These are phyloP conservation scores for Paracorniculantispora psalliotae DNA, from an alignment of 2,329 filamentous ascomycete genomes.

Conservation along the genomic window DNA sequence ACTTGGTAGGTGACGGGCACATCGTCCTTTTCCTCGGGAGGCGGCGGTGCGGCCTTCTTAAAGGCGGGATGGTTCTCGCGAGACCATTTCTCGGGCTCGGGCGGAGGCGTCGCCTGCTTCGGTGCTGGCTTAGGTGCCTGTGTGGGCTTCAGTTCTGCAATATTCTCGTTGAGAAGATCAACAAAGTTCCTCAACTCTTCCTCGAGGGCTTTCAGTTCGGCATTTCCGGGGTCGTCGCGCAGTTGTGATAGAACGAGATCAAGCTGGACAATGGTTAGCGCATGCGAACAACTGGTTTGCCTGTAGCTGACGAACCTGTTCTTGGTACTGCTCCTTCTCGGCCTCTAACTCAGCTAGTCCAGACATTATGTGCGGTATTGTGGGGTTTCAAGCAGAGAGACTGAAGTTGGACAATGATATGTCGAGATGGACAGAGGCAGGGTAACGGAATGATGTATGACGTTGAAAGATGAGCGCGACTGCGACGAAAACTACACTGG, in stretches of 20 bases:
- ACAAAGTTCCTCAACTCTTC: slow-evolving; percentile 80
- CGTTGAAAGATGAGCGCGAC: background rate
- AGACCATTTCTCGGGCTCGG: slow-evolving; percentile 69
- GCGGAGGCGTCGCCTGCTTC: slow-evolving; percentile 43
- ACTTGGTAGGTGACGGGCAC: slow-evolving; percentile 64
- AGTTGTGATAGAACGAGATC: slow-evolving; percentile 72
- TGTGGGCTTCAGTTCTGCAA: slow-evolving; percentile 68
- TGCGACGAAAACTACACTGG: background rate
- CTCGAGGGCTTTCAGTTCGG: slow-evolving; percentile 71
- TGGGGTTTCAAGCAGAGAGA: no score
- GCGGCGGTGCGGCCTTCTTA: slow-evolving; percentile 44
- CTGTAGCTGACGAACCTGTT: slow-evolving; percentile 41
- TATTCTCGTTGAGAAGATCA: slow-evolving; percentile 69
- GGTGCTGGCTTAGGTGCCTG: slow-evolving; percentile 40
- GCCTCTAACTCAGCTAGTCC: slow-evolving; percentile 40
- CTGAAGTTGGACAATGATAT: background rate
- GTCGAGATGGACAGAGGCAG: background rate
- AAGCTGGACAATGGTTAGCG: slow-evolving; percentile 47
- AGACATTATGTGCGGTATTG: slow-evolving; percentile 22
- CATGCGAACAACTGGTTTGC: background rate
- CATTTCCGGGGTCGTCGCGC: slow-evolving; percentile 73
- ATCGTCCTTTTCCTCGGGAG: slow-evolving; percentile 48
- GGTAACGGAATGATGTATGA: background rate
- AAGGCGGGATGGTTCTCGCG: slow-evolving; percentile 76
- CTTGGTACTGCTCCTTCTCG: slow-evolving; percentile 51